Conservation (phyloP, 2,329 filamentous ascomycete species). For the Pseudopithomyces maydicus region DNA sequence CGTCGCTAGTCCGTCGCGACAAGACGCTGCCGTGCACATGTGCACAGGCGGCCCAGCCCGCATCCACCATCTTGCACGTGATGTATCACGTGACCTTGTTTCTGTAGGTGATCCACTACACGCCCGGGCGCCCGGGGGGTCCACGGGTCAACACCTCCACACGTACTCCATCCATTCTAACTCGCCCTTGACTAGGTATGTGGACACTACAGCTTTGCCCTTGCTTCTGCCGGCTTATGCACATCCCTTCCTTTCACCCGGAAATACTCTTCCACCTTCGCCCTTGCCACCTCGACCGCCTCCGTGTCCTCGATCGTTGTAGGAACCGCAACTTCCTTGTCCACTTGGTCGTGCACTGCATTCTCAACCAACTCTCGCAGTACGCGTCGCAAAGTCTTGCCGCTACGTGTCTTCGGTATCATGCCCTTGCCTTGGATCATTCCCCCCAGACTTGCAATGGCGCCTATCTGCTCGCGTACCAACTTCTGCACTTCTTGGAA, state of each 20-base stretch:
- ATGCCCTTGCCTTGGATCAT: conserved; percentile 84
- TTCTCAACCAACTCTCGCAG: conserved; percentile 85
- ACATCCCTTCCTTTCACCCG: conserved; percentile 47
- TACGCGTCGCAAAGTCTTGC: conserved; percentile 85
- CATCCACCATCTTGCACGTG: neutral
- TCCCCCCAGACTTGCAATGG: conserved; percentile 83
- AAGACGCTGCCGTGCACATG: neutral
- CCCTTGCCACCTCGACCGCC: conserved; percentile 75
- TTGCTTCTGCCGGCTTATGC: conserved; percentile 45
- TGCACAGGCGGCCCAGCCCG: neutral
- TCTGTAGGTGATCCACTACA: too few relatives aligned
- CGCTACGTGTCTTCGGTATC: conserved; percentile 91
- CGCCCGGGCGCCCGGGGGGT: too few relatives aligned
- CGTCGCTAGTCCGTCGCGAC: neutral
- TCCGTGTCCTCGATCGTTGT: conserved; percentile 82
- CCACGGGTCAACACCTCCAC: too few relatives aligned
- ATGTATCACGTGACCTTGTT: neutral
- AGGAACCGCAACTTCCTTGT: conserved; percentile 74
- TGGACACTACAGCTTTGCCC: conserved; percentile 50
- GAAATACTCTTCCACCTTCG: conserved; percentile 78
- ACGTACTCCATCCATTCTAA: too few relatives aligned
- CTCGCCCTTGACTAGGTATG: too few relatives aligned
- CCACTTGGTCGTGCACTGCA: conserved; percentile 73
- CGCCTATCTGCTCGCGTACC: conserved; percentile 81
- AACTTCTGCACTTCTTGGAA: conserved; percentile 71